Evolutionary conservation across 2,329 filamentous ascomycete genomes (phyloP).

Genomic region (Colletotrichum navitas): DNA sequence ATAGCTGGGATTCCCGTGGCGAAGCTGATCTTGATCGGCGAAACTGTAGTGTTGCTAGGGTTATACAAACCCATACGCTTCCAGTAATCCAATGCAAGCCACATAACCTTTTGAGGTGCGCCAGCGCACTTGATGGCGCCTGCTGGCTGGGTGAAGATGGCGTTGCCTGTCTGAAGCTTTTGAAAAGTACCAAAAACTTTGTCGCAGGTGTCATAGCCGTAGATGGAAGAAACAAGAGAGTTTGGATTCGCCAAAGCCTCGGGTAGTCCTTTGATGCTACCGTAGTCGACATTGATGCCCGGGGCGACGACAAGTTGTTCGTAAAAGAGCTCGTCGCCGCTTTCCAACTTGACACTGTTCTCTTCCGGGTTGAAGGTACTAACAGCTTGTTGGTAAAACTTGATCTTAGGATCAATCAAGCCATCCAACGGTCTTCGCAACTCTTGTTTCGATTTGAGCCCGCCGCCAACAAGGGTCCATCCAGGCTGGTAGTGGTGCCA

Average conservation of each 20-base stretch:
- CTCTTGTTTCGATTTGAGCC: slow-evolving; percentile 72
- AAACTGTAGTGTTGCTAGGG: slow-evolving; percentile 52
- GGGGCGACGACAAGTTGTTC: slow-evolving; percentile 75
- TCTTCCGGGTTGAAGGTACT: slow-evolving; percentile 65
- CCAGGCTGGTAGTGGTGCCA: slow-evolving; percentile 78
- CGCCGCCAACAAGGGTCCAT: slow-evolving; percentile 77
- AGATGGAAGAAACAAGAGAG: slow-evolving; percentile 67
- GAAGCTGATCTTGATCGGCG: slow-evolving; percentile 65
- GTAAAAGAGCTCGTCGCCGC: slow-evolving; percentile 69
- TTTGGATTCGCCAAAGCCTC: slow-evolving; percentile 65
- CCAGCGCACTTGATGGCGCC: slow-evolving; percentile 72
- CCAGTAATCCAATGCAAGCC: slow-evolving; percentile 72
- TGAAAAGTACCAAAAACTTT: slow-evolving; percentile 65
- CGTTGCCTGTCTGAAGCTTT: slow-evolving; percentile 61
- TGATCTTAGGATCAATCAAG: slow-evolving; percentile 70
- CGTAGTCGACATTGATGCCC: slow-evolving; percentile 65
- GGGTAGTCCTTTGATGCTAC: slow-evolving; percentile 66
- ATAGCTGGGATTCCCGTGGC: slow-evolving; percentile 68
- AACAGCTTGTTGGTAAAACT: slow-evolving; percentile 69
- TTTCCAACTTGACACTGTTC: slow-evolving; percentile 67
- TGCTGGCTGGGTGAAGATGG: slow-evolving; percentile 71
- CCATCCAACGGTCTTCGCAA: slow-evolving; percentile 63
- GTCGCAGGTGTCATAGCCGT: slow-evolving; percentile 67
- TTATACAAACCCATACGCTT: slow-evolving; percentile 65
- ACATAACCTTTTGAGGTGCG: slow-evolving; percentile 73